Conservation (phyloP, 2,329 filamentous ascomycete species). For the Zymoseptoria pseudotritici region DNA sequence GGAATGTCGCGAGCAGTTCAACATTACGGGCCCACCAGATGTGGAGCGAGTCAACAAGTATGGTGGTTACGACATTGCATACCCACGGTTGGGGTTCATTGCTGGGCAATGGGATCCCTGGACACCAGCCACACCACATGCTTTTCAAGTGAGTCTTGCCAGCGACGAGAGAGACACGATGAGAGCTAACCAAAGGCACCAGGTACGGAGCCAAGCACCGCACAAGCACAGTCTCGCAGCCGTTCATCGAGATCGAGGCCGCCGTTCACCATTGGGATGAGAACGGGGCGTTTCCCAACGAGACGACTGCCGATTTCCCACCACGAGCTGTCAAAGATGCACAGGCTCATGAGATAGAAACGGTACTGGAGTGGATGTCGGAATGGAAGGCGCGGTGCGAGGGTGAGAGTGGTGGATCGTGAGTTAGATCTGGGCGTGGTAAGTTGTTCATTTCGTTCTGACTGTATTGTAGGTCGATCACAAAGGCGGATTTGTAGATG, state of each 20-base stretch:
- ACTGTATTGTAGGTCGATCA: background rate
- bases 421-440: background rate
- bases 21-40: slow-evolving; percentile 57
- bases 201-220: slow-evolving; percentile 43
- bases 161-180: background rate
- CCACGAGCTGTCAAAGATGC: slow-evolving; percentile 51
- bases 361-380: slow-evolving; percentile 60
- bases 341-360: slow-evolving; percentile 52
- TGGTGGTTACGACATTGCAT: slow-evolving; percentile 63
- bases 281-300: slow-evolving; percentile 48
- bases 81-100: slow-evolving; percentile 67
- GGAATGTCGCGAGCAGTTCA: slow-evolving; percentile 62
- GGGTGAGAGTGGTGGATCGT: background rate
- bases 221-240: slow-evolving; percentile 55
- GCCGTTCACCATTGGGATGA: slow-evolving; percentile 64
- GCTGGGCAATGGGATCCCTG: slow-evolving; percentile 76
- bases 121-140: slow-evolving; percentile 66
- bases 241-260: slow-evolving; percentile 64
- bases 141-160: slow-evolving; percentile 37
- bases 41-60: slow-evolving; percentile 65
- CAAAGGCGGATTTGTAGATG: background rate
- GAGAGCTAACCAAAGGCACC: background rate
- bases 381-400: slow-evolving; percentile 42
- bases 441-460: background rate
- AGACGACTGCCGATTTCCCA: slow-evolving; percentile 53